These are phyloP conservation scores for Aspergillus cristatus DNA, from an alignment of 495 filamentous ascomycete species.

Conservation along the genomic window DNA sequence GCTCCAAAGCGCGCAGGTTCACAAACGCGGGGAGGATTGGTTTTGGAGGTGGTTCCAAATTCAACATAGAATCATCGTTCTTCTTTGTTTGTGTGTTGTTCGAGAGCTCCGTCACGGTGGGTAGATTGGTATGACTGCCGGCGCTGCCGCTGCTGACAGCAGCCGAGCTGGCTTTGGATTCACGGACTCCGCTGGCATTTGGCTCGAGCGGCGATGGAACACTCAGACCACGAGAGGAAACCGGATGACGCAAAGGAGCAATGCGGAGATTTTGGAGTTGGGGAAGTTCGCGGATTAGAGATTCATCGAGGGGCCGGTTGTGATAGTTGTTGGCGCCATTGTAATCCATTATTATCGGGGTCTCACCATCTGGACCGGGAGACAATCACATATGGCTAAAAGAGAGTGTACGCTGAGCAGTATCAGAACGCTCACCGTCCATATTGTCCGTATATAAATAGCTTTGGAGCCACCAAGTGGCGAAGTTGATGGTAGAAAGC, in stretches of 20 bases:
- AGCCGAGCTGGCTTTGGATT: conserved; percentile 23
- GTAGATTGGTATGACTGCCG: conserved; percentile 6
- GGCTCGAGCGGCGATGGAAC: conserved; percentile 39
- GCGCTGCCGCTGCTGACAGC: conserved; percentile 13
- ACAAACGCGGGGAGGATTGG: conserved; percentile 40
- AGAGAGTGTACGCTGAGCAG: neutral
- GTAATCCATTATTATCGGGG: conserved; percentile 23
- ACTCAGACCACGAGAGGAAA: conserved; percentile 33
- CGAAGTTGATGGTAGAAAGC: no score
- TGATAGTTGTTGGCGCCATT: conserved; percentile 12
- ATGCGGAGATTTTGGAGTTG: conserved; percentile 37
- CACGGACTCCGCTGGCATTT: conserved; percentile 28
- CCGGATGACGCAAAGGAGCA: conserved; percentile 40
- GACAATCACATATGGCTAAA: conserved; percentile 1
- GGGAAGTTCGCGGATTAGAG: conserved; percentile 34
- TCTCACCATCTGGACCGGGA: neutral
- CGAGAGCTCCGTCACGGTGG: conserved; percentile 27
- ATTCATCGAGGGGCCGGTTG: conserved; percentile 30
- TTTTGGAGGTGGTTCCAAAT: conserved; percentile 27
- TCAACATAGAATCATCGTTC: conserved; percentile 27
- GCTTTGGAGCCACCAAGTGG: no score
- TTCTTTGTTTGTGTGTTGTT: conserved; percentile 28
- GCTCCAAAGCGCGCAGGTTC: conserved; percentile 38
- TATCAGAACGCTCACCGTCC: no score
- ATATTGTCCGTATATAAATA: neutral